Evolutionary conservation across 495 filamentous ascomycete species (phyloP), one percentile per base, ranked within the genome.

Genomic region (Parachaetomium inaequale): DNA sequence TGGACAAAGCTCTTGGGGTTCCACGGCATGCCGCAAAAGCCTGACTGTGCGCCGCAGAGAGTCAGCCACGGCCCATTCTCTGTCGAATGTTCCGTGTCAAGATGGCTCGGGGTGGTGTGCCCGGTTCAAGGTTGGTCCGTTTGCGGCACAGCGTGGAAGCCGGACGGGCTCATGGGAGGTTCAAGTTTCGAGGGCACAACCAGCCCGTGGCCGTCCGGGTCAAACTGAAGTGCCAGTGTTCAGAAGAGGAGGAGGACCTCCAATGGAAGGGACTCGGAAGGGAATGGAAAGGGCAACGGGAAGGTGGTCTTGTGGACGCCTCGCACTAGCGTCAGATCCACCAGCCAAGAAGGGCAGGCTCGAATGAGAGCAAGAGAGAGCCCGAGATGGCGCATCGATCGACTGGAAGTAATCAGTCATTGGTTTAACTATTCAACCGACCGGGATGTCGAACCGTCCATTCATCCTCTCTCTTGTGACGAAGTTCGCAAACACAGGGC

Each of bases 61-160:
- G 25, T 49, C 49, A 32, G 49, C 49, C 51, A 54, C n/a, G 50
- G 8, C 29, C 29, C 8, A 53, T 34, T 53, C 31, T 53, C n/a
- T 53, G 50, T 53, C 31, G 50, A 53, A 53, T 21, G 26, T 40
- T 40, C 52, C 52, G 32, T 38, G 19, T 26, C 21, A 38, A 14
- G 52, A 43, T 32, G 25, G 59, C 28, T 11, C 49, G 21, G 34
- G 25, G 34, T 55, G 53, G 36, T 55, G 23, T 32, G 12, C 42
- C 29, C 34, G 53, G 19, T 29, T 21, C n/a, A 57, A 12, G 4
- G 40, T 34, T 45, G 26, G 42, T 17, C 40, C 26, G 55, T 28
- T 5, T 32, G 55, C 55, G 55, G 55, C 55, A 57, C 55, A 58
- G 55, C 53, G 17, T 40, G 14, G 55, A 57, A 57, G 4, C 26